Base-by-base conservation (phyloP, 1,284 basidiomycete species). In the Fomitiporia mediterranea region DNA sequence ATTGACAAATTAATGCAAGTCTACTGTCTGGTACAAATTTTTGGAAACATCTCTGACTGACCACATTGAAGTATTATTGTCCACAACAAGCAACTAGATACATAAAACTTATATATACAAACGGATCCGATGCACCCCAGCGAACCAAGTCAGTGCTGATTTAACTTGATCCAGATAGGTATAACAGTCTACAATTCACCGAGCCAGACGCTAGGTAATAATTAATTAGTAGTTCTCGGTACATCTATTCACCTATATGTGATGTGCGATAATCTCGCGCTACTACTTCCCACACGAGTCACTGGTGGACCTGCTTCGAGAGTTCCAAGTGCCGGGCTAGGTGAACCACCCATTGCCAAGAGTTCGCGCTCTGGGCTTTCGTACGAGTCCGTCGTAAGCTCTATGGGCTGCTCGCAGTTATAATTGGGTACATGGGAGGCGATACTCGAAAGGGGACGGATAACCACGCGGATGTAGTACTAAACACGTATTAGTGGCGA, bases 361-460 rank as follows among this genome's bases (percentile, higher is more conserved):
- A 46, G 27, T 28, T 51, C 55, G 49, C 40, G 55, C 25, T 57
- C 56, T 3, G 27, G 32, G 51, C 51, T 54, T 2, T 58, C 76
- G 66, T 71, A 77, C 30, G 68, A 64, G 62, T 78, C 77, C 8
- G 74, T 78, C 25, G 70, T 73, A 13, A 80, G 51, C 34, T 71
- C 65, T 5, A 80, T 55, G 9, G 65, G 62, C 42, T 73, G 69
- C 37, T 76, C 73, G 58, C 74, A 68, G 15, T 63, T 61, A 59
- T 73, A 78, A 21, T 64, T 61, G 4, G 76, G 77, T 23, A 78
- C 61, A 60, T 74, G 68, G 13, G 67, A 68, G 2, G 65, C 56
- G 9, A 70, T 52, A 47, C 60, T 61, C 21, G 66, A 57, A 3
- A 74, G 72, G 9, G 74, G 70, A 3, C 63, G 59, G 15, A 78